Evolutionary conservation across 371 early-diverging fungal species (phyloP).

Genomic region (Mortierella sp.): DNA sequence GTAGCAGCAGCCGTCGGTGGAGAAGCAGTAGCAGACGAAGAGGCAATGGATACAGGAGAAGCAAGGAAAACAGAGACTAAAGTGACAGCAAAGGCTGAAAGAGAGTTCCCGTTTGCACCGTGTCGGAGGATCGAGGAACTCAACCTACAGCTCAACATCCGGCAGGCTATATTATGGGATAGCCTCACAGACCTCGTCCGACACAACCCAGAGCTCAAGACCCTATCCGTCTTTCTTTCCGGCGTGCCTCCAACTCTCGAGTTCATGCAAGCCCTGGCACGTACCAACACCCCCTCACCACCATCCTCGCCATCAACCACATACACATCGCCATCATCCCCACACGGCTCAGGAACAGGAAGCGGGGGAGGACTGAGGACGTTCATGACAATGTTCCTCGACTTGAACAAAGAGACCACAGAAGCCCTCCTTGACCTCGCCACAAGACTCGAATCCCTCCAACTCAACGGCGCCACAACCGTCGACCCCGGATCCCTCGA

Average conservation of each 20-base stretch:
- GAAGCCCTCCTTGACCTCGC: constrained; percentile 4
- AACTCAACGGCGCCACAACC: constrained; percentile 9
- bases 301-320: neutral
- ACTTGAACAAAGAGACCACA: constrained; percentile 5
- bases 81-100: neutral
- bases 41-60: neutral
- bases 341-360: neutral
- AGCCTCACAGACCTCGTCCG: neutral
- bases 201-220: neutral
- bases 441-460: neutral
- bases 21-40: neutral
- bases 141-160: constrained; percentile 3
- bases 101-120: constrained; percentile 1
- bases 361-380: neutral
- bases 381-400: constrained; percentile 3
- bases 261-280: neutral
- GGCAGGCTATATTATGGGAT: neutral
- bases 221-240: neutral
- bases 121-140: neutral
- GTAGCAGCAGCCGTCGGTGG: neutral
- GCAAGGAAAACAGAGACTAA: neutral
- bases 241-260: neutral
- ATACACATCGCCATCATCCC: neutral
- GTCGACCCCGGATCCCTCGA: constrained; percentile 2
- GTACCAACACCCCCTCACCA: neutral